Evolutionary conservation across 1,284 basidiomycete genomes (phyloP).

Genomic region (Ceratobasidium sp.): DNA sequence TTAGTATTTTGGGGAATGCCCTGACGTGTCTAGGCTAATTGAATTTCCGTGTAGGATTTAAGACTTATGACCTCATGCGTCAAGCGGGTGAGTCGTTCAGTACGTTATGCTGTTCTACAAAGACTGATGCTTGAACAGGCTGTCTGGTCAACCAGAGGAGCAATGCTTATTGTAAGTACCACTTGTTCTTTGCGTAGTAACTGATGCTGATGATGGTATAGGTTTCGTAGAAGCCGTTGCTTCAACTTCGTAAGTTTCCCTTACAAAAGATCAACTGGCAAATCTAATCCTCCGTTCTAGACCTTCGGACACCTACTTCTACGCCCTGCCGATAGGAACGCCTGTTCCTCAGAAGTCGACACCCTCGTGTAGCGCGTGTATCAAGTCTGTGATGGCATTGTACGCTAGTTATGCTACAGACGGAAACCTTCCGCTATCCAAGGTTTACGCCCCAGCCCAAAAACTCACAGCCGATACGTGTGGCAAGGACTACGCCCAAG

Average conservation of each 20-base stretch:
- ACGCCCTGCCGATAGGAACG: conserved; percentile 43
- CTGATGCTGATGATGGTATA: not conserved
- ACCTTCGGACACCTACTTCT: conserved; percentile 47
- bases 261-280: not conserved
- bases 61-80: conserved; percentile 47
- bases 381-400: conserved; percentile 42
- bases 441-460: conserved; percentile 42
- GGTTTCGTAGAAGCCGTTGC: conserved; percentile 48
- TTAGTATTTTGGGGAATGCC: not conserved
- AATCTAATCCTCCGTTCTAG: conserved; percentile 5
- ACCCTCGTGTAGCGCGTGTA: conserved; percentile 47
- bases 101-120: not conserved
- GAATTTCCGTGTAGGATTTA: conserved; percentile 42
- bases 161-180: conserved; percentile 46
- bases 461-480: conserved; percentile 34
- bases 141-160: conserved; percentile 47
- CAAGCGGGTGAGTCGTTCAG: conserved; percentile 43
- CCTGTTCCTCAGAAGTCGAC: conserved; percentile 44
- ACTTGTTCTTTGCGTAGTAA: not conserved
- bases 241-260: conserved; percentile 19
- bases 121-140: conserved; percentile 13
- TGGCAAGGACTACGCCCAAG: conserved; percentile 42
- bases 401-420: conserved; percentile 46
- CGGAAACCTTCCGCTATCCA: conserved; percentile 34
- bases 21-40: not conserved